A percentile compares a stretch with the other conserved stretches of the same genome.
These are phyloP conservation scores for Podaxis sp. DNA, from an alignment of 768 basidiomycete genomes.

Conservation along the genomic window DNA sequence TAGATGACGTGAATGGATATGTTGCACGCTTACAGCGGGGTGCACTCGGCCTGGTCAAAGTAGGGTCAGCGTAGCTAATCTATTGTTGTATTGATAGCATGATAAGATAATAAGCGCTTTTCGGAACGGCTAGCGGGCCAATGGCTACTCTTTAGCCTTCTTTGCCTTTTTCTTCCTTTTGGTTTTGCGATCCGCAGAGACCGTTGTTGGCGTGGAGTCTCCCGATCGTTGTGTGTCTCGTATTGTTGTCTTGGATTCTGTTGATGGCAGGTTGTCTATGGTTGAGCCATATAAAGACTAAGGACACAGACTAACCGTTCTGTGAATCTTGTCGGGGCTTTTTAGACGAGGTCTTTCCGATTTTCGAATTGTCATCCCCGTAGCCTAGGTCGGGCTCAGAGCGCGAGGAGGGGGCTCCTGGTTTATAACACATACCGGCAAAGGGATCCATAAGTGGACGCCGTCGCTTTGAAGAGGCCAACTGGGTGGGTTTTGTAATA, in stretches of 20 bases:
- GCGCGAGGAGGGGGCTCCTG: background rate
- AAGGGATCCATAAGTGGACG: constrained; percentile 63
- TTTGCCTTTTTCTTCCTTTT: constrained; percentile 36
- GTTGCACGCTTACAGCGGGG: constrained; percentile 17
- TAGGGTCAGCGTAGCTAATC: constrained; percentile 4
- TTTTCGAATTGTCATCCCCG: constrained; percentile 26
- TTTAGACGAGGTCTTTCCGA: constrained; percentile 9
- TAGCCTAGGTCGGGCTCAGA: constrained; percentile 27
- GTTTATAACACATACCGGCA: constrained; percentile 41
- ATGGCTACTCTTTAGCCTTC: constrained; percentile 19
- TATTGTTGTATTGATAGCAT: background rate
- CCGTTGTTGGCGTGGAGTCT: constrained; percentile 4
- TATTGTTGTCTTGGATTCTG: constrained; percentile 4
- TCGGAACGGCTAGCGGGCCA: background rate
- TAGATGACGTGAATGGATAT: constrained; percentile 17
- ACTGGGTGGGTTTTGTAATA: constrained; percentile 6
- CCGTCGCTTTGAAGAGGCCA: constrained; percentile 38
- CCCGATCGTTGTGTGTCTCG: background rate
- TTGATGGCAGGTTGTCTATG: background rate
- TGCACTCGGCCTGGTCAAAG: constrained; percentile 16
- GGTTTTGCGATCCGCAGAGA: constrained; percentile 11
- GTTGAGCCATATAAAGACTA: background rate
- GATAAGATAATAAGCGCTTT: background rate
- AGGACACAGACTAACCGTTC: background rate
- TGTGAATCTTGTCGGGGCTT: background rate